phyloP scores from a whole-genome alignment of 148 eudicot genomes.

The Euryodendron excelsum region DNA sequence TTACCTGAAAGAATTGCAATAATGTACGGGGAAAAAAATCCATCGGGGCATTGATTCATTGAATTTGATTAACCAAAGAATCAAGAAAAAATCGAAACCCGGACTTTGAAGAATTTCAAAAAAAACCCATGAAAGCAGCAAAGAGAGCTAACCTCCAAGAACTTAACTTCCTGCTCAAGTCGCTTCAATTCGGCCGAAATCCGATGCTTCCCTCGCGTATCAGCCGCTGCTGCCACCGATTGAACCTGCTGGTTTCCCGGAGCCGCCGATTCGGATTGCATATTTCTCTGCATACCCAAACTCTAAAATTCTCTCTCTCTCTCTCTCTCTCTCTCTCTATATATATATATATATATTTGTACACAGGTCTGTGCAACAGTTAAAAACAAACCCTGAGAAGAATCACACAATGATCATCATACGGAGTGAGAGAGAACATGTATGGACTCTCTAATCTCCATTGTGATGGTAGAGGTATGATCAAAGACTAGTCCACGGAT shows the following conservation, averaged over 20 bases:
- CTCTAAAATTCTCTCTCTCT: not conserved
- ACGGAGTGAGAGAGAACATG: not conserved
- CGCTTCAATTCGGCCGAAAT: conserved; percentile 77
- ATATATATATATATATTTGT: not conserved
- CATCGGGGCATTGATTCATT: not conserved
- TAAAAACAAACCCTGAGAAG: not conserved
- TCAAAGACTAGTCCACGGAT: not conserved
- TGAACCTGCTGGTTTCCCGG: conserved; percentile 37
- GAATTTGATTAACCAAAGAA: not conserved
- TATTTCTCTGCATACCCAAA: conserved; percentile 10
- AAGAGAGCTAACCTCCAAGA: conserved; percentile 48
- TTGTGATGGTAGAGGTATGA: not conserved
- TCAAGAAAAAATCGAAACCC: not conserved
- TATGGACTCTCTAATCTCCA: conserved; percentile 3
- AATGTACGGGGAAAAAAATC: not conserved
- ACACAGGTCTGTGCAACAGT: not conserved
- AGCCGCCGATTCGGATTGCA: conserved; percentile 31
- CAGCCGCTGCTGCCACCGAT: conserved; percentile 32
- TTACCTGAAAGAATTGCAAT: not conserved
- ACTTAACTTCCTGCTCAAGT: conserved; percentile 73
- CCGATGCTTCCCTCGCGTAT: conserved; percentile 78
- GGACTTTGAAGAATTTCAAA: not conserved
- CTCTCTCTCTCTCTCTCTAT: not conserved
- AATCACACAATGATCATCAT: not conserved
- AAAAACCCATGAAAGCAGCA: not conserved